phyloP scores from a whole-genome alignment of 2,329 filamentous ascomycete genomes.

The Fusarium sacchari region DNA sequence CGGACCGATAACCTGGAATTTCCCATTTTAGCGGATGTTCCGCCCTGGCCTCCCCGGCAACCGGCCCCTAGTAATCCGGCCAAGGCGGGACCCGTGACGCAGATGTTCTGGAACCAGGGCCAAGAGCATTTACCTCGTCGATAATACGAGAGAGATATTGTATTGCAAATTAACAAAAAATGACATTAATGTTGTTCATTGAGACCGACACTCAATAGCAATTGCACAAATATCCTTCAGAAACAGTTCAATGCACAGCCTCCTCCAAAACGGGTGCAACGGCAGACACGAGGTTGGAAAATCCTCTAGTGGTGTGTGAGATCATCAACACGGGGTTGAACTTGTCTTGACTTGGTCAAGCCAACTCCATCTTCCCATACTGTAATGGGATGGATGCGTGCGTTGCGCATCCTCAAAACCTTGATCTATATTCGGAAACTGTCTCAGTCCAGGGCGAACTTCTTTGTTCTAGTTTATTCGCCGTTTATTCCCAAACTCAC shows the following conservation, averaged over 20 bases:
- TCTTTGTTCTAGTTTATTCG: slow-evolving; percentile 1
- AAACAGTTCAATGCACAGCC: slow-evolving; percentile 21
- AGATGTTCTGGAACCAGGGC: slow-evolving; percentile 24
- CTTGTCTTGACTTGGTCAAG: neutral
- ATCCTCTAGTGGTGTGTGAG: slow-evolving; percentile 29
- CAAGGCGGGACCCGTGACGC: slow-evolving; percentile 30
- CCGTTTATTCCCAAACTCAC: neutral
- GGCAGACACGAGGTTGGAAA: slow-evolving; percentile 33
- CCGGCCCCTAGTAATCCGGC: slow-evolving; percentile 16
- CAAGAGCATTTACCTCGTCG: neutral
- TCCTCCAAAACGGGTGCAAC: slow-evolving; percentile 15
- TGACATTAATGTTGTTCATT: neutral
- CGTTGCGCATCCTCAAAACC: slow-evolving; percentile 22
- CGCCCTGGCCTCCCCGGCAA: slow-evolving; percentile 36
- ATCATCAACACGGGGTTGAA: slow-evolving; percentile 26
- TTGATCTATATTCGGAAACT: slow-evolving; percentile 32
- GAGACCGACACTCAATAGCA: neutral
- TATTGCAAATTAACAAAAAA: neutral
- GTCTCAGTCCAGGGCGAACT: neutral
- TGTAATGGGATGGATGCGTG: slow-evolving; percentile 33
- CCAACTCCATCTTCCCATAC: neutral
- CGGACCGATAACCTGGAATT: slow-evolving; percentile 34
- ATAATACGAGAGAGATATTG: neutral
- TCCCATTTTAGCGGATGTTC: slow-evolving; percentile 36
- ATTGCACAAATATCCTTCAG: neutral